phyloP scores from a whole-genome alignment of 2,329 filamentous ascomycete species.

The Trematosphaeria pertusa region DNA sequence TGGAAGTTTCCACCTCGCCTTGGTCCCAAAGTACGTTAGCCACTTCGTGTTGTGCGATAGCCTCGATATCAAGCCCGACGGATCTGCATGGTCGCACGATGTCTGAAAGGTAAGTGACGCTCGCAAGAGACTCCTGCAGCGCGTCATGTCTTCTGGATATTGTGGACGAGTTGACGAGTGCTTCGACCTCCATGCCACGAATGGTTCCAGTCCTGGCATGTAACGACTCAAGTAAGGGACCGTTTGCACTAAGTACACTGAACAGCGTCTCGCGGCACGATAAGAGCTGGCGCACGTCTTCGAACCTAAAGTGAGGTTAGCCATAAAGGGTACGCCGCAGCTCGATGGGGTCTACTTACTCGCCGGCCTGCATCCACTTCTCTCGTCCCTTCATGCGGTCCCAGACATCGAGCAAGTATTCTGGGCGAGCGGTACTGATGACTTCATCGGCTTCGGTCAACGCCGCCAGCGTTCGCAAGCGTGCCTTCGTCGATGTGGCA shows the following conservation, averaged over 20 bases:
- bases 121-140: conserved; percentile 84
- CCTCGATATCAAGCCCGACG: conserved; percentile 78
- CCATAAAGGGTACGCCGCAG: background rate
- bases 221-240: conserved; percentile 66
- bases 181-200: conserved; percentile 75
- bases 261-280: conserved; percentile 84
- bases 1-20: conserved; percentile 86
- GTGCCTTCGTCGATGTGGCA: conserved; percentile 29
- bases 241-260: conserved; percentile 76
- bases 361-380: conserved; percentile 82
- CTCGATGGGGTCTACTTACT: conserved; percentile 60
- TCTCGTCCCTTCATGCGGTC: conserved; percentile 69
- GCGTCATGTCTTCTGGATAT: conserved; percentile 82
- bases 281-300: conserved; percentile 80
- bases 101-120: conserved; percentile 81
- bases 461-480: conserved; percentile 64
- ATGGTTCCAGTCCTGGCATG: conserved; percentile 69
- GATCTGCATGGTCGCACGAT: conserved; percentile 73
- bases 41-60: conserved; percentile 78
- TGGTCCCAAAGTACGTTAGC: conserved; percentile 94
- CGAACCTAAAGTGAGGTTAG: conserved; percentile 63
- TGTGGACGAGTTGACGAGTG: conserved; percentile 76
- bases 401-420: conserved; percentile 69
- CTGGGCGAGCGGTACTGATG: conserved; percentile 64
- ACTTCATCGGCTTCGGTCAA: conserved; percentile 84